A percentile compares a stretch with the other conserved stretches of the same genome.
These are phyloP conservation scores for Nidularia sp. DNA, from an alignment of 768 basidiomycete species.

Conservation along the genomic window DNA sequence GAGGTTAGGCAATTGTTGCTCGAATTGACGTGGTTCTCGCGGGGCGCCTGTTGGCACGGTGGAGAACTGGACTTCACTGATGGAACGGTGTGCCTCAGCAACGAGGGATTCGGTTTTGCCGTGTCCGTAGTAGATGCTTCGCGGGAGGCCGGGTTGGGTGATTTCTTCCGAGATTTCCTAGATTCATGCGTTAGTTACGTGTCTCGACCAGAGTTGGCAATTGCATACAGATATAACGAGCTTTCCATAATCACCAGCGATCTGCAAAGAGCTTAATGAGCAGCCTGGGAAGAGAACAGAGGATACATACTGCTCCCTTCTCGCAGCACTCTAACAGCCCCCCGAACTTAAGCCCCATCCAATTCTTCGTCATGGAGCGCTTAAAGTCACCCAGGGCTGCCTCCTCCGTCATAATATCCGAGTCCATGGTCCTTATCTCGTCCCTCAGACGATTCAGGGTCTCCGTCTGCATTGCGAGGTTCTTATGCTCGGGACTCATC, in stretches of 20 bases:
- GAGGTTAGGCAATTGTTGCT: conserved; percentile 6
- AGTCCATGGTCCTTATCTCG: conserved; percentile 75
- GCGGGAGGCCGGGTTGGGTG: conserved; percentile 75
- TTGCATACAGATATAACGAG: conserved; percentile 38
- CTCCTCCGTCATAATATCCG: conserved; percentile 82
- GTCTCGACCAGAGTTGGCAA: neutral
- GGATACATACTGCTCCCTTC: conserved; percentile 55
- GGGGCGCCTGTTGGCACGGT: conserved; percentile 25
- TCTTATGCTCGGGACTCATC: conserved; percentile 90
- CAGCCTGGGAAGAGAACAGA: neutral
- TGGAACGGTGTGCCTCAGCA: conserved; percentile 54
- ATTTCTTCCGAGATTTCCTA: conserved; percentile 80
- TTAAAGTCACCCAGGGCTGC: conserved; percentile 81
- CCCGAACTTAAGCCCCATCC: conserved; percentile 85
- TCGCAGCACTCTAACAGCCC: conserved; percentile 81
- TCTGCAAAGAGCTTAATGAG: conserved; percentile 22
- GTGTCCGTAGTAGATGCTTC: conserved; percentile 69
- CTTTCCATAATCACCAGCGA: conserved; percentile 53
- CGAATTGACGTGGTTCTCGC: conserved; percentile 15
- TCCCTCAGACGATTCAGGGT: conserved; percentile 63
- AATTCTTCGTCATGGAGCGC: conserved; percentile 59
- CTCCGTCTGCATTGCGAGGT: conserved; percentile 69
- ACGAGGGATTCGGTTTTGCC: conserved; percentile 57
- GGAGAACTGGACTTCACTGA: conserved; percentile 49
- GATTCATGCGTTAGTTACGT: neutral